Percentiles rank a stretch among this genome's conserved stretches.
These are phyloP conservation scores for Botryosphaeria agaves DNA, from an alignment of 2,329 filamentous ascomycete genomes.

Conservation along the genomic window DNA sequence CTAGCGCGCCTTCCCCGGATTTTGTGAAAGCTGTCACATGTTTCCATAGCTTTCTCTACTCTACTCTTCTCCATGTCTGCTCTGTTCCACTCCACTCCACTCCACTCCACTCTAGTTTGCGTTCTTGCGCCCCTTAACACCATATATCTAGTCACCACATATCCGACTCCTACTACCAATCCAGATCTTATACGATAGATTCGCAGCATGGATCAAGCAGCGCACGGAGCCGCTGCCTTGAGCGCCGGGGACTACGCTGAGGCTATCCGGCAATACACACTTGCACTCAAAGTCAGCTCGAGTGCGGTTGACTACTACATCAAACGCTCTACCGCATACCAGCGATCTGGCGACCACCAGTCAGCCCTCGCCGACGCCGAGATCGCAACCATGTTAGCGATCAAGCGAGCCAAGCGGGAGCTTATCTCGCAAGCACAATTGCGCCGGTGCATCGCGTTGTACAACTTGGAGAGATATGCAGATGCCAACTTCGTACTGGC, in stretches of 20 bases:
- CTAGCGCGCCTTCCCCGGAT: too few species aligned
- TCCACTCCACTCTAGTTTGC: too few species aligned
- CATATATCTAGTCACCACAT: too few species aligned
- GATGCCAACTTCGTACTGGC: conserved; percentile 57
- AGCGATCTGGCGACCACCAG: conserved; percentile 37
- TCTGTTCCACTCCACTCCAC: too few species aligned
- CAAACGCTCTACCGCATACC: conserved; percentile 62
- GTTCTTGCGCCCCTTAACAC: too few species aligned
- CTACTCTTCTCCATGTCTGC: too few species aligned
- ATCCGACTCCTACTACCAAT: too few species aligned
- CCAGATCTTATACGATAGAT: too few species aligned
- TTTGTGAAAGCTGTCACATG: too few species aligned
- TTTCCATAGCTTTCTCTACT: too few species aligned
- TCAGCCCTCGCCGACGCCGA: conserved; percentile 29
- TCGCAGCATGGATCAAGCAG: conserved; percentile 36
- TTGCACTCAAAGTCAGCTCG: conserved; percentile 43
- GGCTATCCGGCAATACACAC: conserved; percentile 51
- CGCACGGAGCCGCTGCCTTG: conserved; percentile 43
- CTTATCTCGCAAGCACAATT: conserved; percentile 69
- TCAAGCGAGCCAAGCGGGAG: conserved; percentile 57
- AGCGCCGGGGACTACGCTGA: conserved; percentile 43
- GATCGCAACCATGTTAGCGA: conserved; percentile 40
- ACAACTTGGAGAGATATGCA: conserved; percentile 50
- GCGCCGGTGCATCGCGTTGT: conserved; percentile 58
- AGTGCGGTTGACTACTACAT: conserved; percentile 64